Evolutionary conservation across 2,329 filamentous ascomycete species (phyloP).

Genomic region (Acrodontium crateriforme): DNA sequence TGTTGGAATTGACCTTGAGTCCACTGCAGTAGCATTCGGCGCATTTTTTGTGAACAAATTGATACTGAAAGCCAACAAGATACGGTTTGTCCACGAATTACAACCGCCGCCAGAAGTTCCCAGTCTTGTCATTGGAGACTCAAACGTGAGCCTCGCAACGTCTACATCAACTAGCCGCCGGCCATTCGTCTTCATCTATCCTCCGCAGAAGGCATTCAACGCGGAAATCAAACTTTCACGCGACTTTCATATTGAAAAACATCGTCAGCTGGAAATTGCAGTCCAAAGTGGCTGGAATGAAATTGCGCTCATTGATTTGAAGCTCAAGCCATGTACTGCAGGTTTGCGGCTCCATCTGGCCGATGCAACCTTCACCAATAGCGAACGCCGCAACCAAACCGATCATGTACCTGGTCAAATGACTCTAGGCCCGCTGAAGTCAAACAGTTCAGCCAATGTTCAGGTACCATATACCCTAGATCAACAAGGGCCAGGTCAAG

Average conservation of each 20-base stretch:
- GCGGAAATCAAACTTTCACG: conserved; percentile 53
- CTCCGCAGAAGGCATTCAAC: conserved; percentile 53
- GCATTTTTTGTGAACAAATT: conserved; percentile 64
- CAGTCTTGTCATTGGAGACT: background rate
- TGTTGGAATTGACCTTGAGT: conserved; percentile 38
- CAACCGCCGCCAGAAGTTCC: conserved; percentile 22
- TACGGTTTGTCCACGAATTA: conserved; percentile 53
- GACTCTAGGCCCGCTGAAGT: conserved; percentile 8
- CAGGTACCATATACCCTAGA: conserved; percentile 74
- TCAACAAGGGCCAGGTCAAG: conserved; percentile 56
- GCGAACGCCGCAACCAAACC: conserved; percentile 4
- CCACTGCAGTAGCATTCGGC: conserved; percentile 49
- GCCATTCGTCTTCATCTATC: conserved; percentile 55
- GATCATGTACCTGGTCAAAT: conserved; percentile 10
- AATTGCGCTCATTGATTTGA: conserved; percentile 34
- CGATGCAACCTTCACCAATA: conserved; percentile 25
- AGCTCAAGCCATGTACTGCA: conserved; percentile 45
- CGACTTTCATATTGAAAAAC: conserved; percentile 64
- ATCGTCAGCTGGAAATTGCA: conserved; percentile 62
- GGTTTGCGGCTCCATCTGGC: conserved; percentile 44
- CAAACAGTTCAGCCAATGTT: conserved; percentile 41
- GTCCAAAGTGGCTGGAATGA: conserved; percentile 64
- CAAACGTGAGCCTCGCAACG: background rate
- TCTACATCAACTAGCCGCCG: conserved; percentile 2
- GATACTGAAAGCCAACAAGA: conserved; percentile 47